Percentiles rank a stretch among this genome's conserved stretches.
Evolutionary conservation across 2,329 filamentous ascomycete species (phyloP).

Genomic region (Fusarium aywerte): DNA sequence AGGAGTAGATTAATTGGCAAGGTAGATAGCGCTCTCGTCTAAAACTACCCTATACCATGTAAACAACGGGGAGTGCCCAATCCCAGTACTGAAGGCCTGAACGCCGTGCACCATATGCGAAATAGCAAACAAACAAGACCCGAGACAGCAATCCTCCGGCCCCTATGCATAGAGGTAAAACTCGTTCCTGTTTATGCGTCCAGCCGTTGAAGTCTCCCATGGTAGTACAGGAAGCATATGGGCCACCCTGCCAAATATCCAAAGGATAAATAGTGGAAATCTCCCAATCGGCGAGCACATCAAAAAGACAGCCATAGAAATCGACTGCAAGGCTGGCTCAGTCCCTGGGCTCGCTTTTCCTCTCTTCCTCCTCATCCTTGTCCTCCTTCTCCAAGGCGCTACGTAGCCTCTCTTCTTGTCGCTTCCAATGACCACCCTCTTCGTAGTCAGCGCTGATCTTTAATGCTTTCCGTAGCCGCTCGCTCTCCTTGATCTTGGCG

Average conservation of each 20-base stretch:
- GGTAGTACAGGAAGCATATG: background rate
- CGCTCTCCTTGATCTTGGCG: constrained; percentile 95
- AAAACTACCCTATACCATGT: constrained; percentile 26
- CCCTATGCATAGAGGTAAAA: background rate
- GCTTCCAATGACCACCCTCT: constrained; percentile 86
- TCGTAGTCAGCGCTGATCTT: constrained; percentile 88
- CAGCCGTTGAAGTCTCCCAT: background rate
- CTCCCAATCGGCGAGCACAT: too few relatives aligned
- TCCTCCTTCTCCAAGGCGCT: constrained; percentile 56
- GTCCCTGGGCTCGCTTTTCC: constrained; percentile 44
- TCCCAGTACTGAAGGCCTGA: constrained; percentile 3
- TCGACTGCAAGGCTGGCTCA: background rate
- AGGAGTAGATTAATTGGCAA: background rate
- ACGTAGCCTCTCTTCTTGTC: constrained; percentile 76
- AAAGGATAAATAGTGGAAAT: background rate
- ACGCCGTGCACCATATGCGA: constrained; percentile 18
- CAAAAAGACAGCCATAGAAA: background rate
- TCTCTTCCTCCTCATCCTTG: constrained; percentile 52
- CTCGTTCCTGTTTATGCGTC: background rate
- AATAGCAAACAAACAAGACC: background rate
- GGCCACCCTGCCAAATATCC: background rate
- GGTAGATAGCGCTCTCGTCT: background rate
- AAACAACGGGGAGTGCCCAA: background rate
- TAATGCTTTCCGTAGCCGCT: constrained; percentile 84
- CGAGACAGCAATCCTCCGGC: background rate